Conservation (phyloP, 139 green algal species). For the Chlamydomonas schloesseri region DNA sequence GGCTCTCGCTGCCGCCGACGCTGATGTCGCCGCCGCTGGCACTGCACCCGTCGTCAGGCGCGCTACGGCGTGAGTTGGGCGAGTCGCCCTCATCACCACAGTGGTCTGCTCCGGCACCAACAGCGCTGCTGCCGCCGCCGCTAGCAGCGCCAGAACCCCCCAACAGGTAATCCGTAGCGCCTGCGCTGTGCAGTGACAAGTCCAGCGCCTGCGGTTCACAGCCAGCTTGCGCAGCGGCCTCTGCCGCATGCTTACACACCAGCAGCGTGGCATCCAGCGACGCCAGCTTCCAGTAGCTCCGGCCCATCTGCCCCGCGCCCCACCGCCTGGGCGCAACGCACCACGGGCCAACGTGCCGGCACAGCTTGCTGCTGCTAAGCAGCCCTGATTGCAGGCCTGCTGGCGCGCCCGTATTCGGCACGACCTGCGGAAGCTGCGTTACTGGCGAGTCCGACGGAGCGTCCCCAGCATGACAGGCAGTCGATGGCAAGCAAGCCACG, state of each 20-base stretch:
- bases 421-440: too few relatives aligned
- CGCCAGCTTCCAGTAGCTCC: conserved; percentile 60
- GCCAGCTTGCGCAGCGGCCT: neutral
- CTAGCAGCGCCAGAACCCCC: neutral
- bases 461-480: too few relatives aligned
- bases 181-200: neutral
- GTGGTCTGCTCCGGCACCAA: too few relatives aligned
- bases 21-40: neutral
- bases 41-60: too few relatives aligned
- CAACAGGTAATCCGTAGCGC: conserved; percentile 9
- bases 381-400: too few relatives aligned
- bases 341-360: neutral
- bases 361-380: neutral
- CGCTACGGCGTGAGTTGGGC: too few relatives aligned
- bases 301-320: neutral
- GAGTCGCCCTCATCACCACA: neutral
- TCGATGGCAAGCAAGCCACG: too few relatives aligned
- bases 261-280: conserved; percentile 45
- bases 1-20: neutral
- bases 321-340: conserved; percentile 21
- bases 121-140: neutral
- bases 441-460: too few relatives aligned
- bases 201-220: conserved; percentile 1
- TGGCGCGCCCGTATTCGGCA: too few relatives aligned
- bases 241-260: conserved; percentile 15